Conservation (phyloP, 495 filamentous ascomycete genomes). For the Penicillium antarcticum region DNA sequence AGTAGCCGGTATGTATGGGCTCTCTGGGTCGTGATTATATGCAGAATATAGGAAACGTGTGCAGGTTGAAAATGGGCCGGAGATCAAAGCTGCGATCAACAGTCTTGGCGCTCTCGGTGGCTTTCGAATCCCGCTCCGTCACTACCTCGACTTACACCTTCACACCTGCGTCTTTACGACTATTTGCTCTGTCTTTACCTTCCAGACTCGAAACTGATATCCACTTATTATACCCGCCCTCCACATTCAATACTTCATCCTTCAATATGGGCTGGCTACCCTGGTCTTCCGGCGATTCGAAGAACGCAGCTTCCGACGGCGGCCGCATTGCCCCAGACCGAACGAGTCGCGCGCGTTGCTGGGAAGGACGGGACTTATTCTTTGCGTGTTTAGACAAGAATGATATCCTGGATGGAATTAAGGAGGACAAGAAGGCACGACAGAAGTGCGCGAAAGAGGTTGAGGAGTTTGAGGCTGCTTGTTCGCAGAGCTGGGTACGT, state of each 20-base stretch:
- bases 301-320: slow-evolving; percentile 47
- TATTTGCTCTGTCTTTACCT: no score
- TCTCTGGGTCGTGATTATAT: background rate
- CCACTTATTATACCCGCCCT: no score
- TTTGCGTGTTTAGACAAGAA: slow-evolving; percentile 79
- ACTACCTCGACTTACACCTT: no score
- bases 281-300: slow-evolving; percentile 41
- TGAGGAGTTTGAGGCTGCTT: slow-evolving; percentile 68
- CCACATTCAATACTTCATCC: background rate
- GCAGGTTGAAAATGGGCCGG: slow-evolving; percentile 5
- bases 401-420: slow-evolving; percentile 80
- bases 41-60: background rate
- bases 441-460: slow-evolving; percentile 66
- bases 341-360: slow-evolving; percentile 74
- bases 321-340: slow-evolving; percentile 74
- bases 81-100: slow-evolving; percentile 17
- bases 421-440: slow-evolving; percentile 61
- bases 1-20: no score
- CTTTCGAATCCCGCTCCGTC: no score
- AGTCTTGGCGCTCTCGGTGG: slow-evolving; percentile 20
- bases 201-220: no score
- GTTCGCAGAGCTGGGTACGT: slow-evolving; percentile 78
- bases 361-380: slow-evolving; percentile 80
- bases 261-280: slow-evolving; percentile 47
- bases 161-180: no score